Base-by-base conservation (phyloP, 2,329 filamentous ascomycete genomes). In the Chaetomium globosum region DNA sequence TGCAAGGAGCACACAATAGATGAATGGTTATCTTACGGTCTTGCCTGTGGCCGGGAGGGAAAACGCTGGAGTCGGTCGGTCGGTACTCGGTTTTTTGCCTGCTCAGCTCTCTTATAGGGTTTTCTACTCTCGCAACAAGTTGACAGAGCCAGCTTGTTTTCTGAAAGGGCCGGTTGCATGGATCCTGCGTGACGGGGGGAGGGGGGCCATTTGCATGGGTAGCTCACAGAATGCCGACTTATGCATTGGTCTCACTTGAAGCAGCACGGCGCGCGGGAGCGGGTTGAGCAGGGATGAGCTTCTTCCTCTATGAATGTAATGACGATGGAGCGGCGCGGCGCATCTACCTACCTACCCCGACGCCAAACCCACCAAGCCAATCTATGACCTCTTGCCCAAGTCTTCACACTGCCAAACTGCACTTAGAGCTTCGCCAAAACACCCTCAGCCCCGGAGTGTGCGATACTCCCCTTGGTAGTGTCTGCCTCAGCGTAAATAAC, bases 401-500 rank as follows among this genome's bases (percentile, higher is more conserved):
- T 12, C 19, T 3, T 23, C 8, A 8, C 39, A 13, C 12, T 49
- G 21, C 23, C 36, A n/a, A 7, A 6, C 30, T 49, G 19, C 19
- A 13, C 61, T 77, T 79, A 87, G 70, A 86, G 77, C 76, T 83
- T 83, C 63, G 82, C 75, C 65, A 87, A 74, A 58, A 86, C 80
- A 65, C 78, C 82, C 67, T 85, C 81, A 63, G 83, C 84, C 59
- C 83, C 81, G 26, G 83, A 84, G 67, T 78, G 77, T 65, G 78
- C 78, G 62, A 82, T 80, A 71, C 76, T 78, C 59, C 78, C 78
- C 60, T 75, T 75, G 63, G 80, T 83, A 30, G 79, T 77, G 81
- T 96, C 92, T 73, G 86, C 88, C 79, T 89, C 90, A 67, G 91
- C 90, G 77, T 96, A 96, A 74, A 81, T 82, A 74, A 96, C 84